Evolutionary conservation across 306 rosid genomes (phyloP).

Genomic region (Senna tora): DNA sequence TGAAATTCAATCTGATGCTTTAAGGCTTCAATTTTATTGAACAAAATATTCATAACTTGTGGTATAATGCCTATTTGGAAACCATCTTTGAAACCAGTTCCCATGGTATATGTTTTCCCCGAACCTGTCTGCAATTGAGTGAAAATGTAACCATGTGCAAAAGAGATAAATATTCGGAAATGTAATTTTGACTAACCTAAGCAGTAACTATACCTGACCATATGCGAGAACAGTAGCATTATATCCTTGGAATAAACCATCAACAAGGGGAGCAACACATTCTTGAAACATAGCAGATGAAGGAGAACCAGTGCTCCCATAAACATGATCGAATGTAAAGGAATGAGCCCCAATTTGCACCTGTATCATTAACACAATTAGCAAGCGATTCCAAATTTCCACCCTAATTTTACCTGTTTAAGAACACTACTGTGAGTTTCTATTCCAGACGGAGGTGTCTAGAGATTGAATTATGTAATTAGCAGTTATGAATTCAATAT

Average conservation of each 20-base stretch:
- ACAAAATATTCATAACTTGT: constrained; percentile 89
- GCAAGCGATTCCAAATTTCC: constrained; percentile 14
- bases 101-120: constrained; percentile 99
- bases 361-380: constrained; percentile 53
- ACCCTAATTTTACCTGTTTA: constrained; percentile 13
- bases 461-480: constrained; percentile 20
- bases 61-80: constrained; percentile 79
- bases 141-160: constrained; percentile 47
- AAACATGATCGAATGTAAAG: constrained; percentile 95
- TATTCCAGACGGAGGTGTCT: constrained; percentile 16
- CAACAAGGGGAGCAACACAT: constrained; percentile 84
- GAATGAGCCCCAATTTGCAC: constrained; percentile 96
- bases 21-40: constrained; percentile 80
- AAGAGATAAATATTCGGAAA: constrained; percentile 29
- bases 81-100: constrained; percentile 95
- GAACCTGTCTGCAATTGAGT: constrained; percentile 94
- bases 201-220: constrained; percentile 78
- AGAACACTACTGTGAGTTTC: not conserved
- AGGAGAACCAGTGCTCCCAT: constrained; percentile 91
- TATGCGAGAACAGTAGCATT: constrained; percentile 99
- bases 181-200: constrained; percentile 10
- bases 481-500: constrained; percentile 12
- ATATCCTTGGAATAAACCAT: constrained; percentile 97
- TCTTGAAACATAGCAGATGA: constrained; percentile 86
- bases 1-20: constrained; percentile 90